Conservation (phyloP, 1,284 basidiomycete genomes). For the Wallemia hederae region DNA sequence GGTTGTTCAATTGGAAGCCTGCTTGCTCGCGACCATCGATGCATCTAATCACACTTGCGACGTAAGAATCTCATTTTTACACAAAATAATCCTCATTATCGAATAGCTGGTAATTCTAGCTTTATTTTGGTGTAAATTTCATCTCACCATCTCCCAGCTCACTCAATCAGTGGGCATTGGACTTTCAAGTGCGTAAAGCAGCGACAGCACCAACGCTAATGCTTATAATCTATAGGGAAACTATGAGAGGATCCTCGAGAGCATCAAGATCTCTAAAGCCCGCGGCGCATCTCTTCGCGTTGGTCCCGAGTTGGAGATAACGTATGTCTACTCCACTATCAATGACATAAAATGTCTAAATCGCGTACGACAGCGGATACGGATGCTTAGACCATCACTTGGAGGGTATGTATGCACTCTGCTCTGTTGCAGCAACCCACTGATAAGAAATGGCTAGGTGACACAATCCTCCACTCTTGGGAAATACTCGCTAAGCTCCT, state of each 20-base stretch:
- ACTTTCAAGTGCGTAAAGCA: constrained; percentile 36
- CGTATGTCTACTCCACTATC: constrained; percentile 24
- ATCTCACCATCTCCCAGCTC: constrained; percentile 25
- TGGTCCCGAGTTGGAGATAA: constrained; percentile 96
- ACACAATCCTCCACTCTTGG: constrained; percentile 86
- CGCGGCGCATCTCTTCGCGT: constrained; percentile 73
- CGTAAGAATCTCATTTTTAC: constrained; percentile 18
- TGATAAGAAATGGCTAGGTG: constrained; percentile 27
- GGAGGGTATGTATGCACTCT: constrained; percentile 12
- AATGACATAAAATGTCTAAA: not conserved
- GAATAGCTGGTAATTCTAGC: not conserved
- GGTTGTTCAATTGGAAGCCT: not conserved
- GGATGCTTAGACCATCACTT: constrained; percentile 69
- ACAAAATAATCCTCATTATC: not conserved
- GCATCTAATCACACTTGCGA: constrained; percentile 49
- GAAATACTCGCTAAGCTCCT: constrained; percentile 68
- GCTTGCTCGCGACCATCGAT: not conserved
- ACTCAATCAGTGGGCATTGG: constrained; percentile 84
- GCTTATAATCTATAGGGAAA: constrained; percentile 33
- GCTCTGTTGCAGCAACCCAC: not conserved
- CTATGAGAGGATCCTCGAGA: constrained; percentile 60
- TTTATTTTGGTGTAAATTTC: constrained; percentile 2
- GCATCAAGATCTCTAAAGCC: constrained; percentile 61
- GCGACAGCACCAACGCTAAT: not conserved
- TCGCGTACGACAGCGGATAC: constrained; percentile 34